Base-by-base conservation (phyloP, 305 asterid genomes). In the Solanum aculeatissimum region DNA sequence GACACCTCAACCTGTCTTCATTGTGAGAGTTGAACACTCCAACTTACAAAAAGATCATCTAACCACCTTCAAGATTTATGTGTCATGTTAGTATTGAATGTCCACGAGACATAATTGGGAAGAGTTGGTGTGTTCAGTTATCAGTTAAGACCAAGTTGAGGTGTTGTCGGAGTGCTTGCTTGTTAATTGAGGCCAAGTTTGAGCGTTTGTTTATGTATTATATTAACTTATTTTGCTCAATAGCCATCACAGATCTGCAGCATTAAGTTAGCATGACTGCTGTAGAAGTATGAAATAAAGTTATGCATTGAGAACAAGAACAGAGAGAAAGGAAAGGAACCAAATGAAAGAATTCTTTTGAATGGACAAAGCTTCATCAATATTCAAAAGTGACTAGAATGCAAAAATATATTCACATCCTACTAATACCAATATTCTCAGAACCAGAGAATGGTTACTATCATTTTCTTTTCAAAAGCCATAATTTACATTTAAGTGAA, bases 81-180 rank as follows among this genome's bases (percentile, higher is more conserved):
- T 23, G 35, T 11, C 0, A 60, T 1, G 9, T 60, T 35, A 60
- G 0, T 8, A 0, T 12, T 25, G 69, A 25, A 4, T 25, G 19
- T 62, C 18, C 0, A 62, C 4, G 38, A 62, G 2, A 27, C 11
- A 27, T 2, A 63, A 63, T 13, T 13, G 40, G 19, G 18, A 60
- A 2, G 2, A 23, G 0, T 4, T 57, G 65, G 65, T n/a, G 65
- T 19, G 27, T 21, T 57, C n/a, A 9, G 29, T 10, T 60, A 8
- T 60, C 0, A 11, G 18, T 0, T 23, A 4, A 25, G 2, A 25
- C 40, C 4, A 62, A 0, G 40, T 25, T 6, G 0, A 62, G 0
- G 0, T 25, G 18, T 0, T 2, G 70, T 62, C 14, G 40, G 4
- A 62, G 0, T 62, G 0, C 19, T 62, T 21, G 10, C 32, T 21